Base-by-base conservation (phyloP, 2,329 filamentous ascomycete species). In the Exophiala phaeomuriformis region DNA sequence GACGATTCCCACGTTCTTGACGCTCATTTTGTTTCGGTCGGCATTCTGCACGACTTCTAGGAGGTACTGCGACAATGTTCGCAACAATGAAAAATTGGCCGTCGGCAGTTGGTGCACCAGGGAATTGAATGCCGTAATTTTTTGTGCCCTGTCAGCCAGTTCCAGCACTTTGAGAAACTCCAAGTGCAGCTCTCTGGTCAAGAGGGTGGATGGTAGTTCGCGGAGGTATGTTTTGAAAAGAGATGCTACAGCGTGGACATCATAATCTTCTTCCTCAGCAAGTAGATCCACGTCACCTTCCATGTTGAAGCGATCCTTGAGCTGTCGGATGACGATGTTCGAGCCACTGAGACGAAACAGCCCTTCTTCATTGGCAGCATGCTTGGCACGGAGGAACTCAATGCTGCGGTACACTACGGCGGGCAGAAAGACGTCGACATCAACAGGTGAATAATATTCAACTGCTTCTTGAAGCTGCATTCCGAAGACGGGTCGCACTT, bases 261-360 rank as follows among this genome's bases (percentile, higher is more conserved):
- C 93, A 67, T 95, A 89, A 67, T 91, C 94, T 54, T 88, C 83
- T 47, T 86, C 85, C 55, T 91, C 90, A 1, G 79, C 81, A 29
- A 96, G 69, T 48, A 98, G 77, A 67, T 95, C 89, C 60, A 98
- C 80, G 66, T 98, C 93, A 43, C 90, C 86, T 73, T 98, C 90
- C 3, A 72, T 83, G 69, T 98, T 96, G 75, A 98, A 98, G 2
- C 90, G 84, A 67, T 97, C 91, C 57, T 87, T 86, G 41, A 98
- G 78, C 53, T 83, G 83, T 70, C 91, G 95, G 71, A 98, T 95
- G 47, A 95, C 85, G 51, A 94, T 81, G 66, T 95, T 97, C 0
- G 91, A 97, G n/a, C 93, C 93, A 68, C 90, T 97, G 40, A 98
- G 77, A 48, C 93, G 84, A 77, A 98, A 98, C 40, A 98, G 95